A percentile compares a stretch with the other conserved stretches of the same genome.
These are phyloP conservation scores for Tolypocladium cylindrosporum DNA, from an alignment of 2,329 filamentous ascomycete species.

Conservation along the genomic window DNA sequence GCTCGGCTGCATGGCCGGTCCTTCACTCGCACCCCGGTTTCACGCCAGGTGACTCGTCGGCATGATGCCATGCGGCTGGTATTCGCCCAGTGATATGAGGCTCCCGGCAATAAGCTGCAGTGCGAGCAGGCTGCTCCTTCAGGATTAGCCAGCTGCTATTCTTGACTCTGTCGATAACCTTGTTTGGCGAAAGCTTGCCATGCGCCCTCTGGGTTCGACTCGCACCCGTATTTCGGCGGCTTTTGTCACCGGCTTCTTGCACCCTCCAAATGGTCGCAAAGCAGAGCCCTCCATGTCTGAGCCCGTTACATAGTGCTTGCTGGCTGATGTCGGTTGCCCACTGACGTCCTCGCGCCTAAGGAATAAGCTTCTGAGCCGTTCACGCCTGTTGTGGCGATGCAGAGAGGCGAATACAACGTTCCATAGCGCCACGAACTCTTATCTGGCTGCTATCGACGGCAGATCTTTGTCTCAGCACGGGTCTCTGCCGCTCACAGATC, in stretches of 20 bases:
- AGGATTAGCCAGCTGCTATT: constrained; percentile 11
- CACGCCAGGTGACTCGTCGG: neutral
- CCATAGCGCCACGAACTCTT: constrained; percentile 2
- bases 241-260: neutral
- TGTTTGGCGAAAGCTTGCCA: neutral
- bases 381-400: constrained; percentile 1
- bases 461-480: neutral
- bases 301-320: neutral
- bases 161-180: neutral
- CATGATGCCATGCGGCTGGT: neutral
- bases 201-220: neutral
- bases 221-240: neutral
- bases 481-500: neutral
- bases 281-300: neutral
- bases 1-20: neutral
- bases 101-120: neutral
- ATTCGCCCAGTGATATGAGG: neutral
- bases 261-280: neutral
- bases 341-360: neutral
- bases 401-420: constrained; percentile 10
- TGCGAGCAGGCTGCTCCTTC: neutral
- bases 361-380: neutral
- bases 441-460: neutral
- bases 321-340: neutral
- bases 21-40: neutral